A percentile compares a stretch with the other conserved stretches of the same genome.
Evolutionary conservation across 306 rosid species (phyloP).

Genomic region (Bauhinia variegata): DNA sequence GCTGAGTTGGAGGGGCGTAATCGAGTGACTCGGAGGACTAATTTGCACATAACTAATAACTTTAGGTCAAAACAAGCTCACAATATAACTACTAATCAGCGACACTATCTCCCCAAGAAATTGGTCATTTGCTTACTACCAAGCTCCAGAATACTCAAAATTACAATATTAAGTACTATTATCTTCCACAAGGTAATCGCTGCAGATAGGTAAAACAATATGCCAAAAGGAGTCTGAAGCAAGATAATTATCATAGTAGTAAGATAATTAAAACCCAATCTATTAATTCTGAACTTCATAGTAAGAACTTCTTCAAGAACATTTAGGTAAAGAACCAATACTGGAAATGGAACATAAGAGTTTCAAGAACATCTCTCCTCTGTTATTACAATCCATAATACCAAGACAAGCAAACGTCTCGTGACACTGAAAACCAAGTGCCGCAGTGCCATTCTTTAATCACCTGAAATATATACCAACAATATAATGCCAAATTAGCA

Average conservation of each 20-base stretch:
- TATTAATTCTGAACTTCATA: constrained; percentile 25
- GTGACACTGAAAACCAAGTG: constrained; percentile 6
- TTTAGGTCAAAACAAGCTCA: background rate
- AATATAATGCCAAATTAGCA: background rate
- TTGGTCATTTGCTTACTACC: background rate
- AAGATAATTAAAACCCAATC: constrained; percentile 17
- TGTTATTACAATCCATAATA: constrained; percentile 50
- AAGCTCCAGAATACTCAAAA: background rate
- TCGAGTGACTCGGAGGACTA: background rate
- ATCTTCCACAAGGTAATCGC: background rate
- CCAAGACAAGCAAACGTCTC: constrained; percentile 33
- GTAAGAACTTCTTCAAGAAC: constrained; percentile 8
- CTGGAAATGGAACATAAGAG: constrained; percentile 27
- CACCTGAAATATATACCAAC: constrained; percentile 51
- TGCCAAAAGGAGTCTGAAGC: background rate
- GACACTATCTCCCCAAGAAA: background rate
- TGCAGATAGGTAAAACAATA: background rate
- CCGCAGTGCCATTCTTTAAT: constrained; percentile 39
- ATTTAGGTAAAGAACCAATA: constrained; percentile 18
- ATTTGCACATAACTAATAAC: background rate
- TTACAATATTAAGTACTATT: background rate
- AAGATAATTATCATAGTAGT: background rate
- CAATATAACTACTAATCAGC: background rate
- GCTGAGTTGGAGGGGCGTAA: background rate
- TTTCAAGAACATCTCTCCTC: constrained; percentile 38